Conservation (phyloP, 2,329 filamentous ascomycete species). For the Arthrobotrys iridis region DNA sequence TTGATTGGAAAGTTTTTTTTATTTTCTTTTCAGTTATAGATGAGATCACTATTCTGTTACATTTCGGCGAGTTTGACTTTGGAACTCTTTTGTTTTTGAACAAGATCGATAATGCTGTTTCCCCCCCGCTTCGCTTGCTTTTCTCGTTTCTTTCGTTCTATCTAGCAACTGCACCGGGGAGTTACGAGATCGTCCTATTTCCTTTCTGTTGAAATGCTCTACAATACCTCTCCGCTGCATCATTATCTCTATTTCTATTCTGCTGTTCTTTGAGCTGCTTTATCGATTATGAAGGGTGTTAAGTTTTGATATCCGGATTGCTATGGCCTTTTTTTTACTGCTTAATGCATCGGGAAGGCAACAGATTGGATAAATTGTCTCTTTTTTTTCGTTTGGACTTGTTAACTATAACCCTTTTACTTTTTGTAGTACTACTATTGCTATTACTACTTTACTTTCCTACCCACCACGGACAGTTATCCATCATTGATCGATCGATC, state of each 20-base stretch:
- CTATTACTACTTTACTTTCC: constrained; percentile 1
- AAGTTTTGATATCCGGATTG: constrained; percentile 8
- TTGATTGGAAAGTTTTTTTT: background rate
- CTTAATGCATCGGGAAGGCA: constrained; percentile 16
- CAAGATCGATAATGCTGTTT: constrained; percentile 34
- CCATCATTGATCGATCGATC: constrained; percentile 3
- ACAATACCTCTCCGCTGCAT: constrained; percentile 54
- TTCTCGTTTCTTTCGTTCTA: background rate
- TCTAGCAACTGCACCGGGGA: constrained; percentile 19
- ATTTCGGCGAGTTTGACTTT: constrained; percentile 20
- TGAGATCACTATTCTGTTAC: constrained; percentile 31
- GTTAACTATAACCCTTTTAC: background rate
- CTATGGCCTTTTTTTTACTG: background rate
- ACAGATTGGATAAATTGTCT: constrained; percentile 28
- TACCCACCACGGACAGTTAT: background rate
- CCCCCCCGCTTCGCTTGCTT: background rate
- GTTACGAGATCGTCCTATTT: constrained; percentile 24
- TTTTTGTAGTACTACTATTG: constrained; percentile 2
- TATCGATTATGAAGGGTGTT: constrained; percentile 5
- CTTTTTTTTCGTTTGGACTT: background rate
- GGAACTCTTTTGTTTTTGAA: constrained; percentile 2
- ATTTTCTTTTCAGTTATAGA: constrained; percentile 33
- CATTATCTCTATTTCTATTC: constrained; percentile 24
- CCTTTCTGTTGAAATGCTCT: constrained; percentile 1
- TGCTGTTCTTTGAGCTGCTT: background rate